These are phyloP conservation scores for Boletus pseudo-olivaceus DNA, from an alignment of 768 basidiomycete genomes.

Conservation along the genomic window DNA sequence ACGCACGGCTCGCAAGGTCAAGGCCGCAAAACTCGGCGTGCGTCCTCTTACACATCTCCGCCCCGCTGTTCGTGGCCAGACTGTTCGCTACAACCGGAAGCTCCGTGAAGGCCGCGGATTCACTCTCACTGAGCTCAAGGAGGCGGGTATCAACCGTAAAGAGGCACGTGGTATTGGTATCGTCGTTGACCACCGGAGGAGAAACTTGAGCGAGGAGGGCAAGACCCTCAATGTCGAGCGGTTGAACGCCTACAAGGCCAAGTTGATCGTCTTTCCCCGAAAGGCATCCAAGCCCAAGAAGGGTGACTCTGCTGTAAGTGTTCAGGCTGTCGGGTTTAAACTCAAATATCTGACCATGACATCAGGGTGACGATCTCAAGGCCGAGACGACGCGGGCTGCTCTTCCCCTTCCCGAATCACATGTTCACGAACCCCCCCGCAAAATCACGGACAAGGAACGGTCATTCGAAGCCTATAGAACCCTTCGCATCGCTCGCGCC, in stretches of 20 bases:
- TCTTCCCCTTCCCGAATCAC: conserved; percentile 64
- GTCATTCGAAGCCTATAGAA: conserved; percentile 81
- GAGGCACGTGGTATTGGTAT: conserved; percentile 92
- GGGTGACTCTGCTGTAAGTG: conserved; percentile 84
- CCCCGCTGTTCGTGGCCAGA: conserved; percentile 94
- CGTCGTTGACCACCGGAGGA: conserved; percentile 94
- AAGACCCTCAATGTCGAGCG: conserved; percentile 94
- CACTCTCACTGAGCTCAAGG: conserved; percentile 91
- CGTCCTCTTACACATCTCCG: conserved; percentile 90
- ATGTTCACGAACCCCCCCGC: conserved; percentile 79
- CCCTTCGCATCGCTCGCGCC: conserved; percentile 83
- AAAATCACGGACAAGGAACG: conserved; percentile 91
- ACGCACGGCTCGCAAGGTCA: conserved; percentile 86
- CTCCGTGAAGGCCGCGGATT: conserved; percentile 96
- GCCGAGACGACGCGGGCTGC: conserved; percentile 68
- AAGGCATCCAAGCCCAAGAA: conserved; percentile 94
- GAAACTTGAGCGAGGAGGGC: conserved; percentile 95
- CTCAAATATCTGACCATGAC: conserved; percentile 5
- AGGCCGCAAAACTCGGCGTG: conserved; percentile 87
- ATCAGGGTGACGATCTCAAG: conserved; percentile 77
- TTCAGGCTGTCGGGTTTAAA: not conserved
- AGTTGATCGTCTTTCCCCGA: conserved; percentile 95
- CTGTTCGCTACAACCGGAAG: conserved; percentile 97
- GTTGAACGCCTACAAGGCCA: conserved; percentile 87
- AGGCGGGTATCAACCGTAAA: conserved; percentile 91